phyloP scores from a whole-genome alignment of 108 stramenopile species.

The Fragilaria radians region DNA sequence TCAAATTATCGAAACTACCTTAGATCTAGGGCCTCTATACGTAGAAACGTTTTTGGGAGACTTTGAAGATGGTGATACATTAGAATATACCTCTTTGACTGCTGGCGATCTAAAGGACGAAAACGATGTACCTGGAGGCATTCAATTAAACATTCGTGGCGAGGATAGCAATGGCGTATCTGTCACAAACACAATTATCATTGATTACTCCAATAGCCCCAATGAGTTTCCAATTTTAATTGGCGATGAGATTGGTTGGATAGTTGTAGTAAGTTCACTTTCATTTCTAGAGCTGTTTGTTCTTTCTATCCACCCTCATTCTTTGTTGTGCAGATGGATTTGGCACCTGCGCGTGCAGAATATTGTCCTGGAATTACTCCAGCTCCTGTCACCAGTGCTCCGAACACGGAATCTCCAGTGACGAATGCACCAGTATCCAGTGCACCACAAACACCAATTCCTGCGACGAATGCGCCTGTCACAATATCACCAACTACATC shows the following conservation, averaged over 20 bases:
- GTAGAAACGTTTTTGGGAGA: not conserved
- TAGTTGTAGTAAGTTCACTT: not conserved
- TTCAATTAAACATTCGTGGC: not conserved
- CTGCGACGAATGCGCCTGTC: no score
- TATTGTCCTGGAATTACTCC: not conserved
- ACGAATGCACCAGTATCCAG: no score
- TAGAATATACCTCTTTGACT: not conserved
- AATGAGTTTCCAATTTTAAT: not conserved
- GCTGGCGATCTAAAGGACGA: not conserved
- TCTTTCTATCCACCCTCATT: no score
- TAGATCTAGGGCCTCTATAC: not conserved
- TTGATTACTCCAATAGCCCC: not conserved
- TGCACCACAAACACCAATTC: not conserved
- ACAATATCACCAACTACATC: no score
- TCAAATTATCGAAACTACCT: not conserved
- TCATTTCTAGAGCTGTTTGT: no score
- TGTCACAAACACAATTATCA: not conserved
- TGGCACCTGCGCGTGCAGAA: not conserved
- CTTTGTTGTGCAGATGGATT: not conserved
- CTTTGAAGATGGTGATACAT: not conserved
- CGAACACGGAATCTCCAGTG: no score
- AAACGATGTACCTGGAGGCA: not conserved
- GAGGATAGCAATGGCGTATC: not conserved
- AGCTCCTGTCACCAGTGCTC: not conserved
- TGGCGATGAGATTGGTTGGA: not conserved